Percentiles rank a stretch among this genome's conserved stretches.
These are phyloP conservation scores for Cichorium intybus DNA, from an alignment of 140 eudicot genomes.

Conservation along the genomic window DNA sequence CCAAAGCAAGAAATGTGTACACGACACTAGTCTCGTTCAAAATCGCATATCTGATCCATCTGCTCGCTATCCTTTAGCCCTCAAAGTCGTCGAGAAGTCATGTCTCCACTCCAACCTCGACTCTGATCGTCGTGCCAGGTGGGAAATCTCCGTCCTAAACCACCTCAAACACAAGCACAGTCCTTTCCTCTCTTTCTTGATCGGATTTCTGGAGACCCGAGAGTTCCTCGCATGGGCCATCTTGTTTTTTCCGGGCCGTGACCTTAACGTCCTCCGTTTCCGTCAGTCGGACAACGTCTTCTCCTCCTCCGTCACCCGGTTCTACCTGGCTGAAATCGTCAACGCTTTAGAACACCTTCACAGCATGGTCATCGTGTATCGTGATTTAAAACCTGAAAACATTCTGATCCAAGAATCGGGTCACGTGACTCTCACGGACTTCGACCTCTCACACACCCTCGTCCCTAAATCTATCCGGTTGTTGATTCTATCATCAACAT, in stretches of 20 bases:
- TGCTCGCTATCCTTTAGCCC: conserved; percentile 55
- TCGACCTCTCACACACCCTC: too few relatives aligned
- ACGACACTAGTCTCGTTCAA: too few relatives aligned
- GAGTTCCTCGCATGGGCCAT: conserved; percentile 60
- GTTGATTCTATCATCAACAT: too few relatives aligned
- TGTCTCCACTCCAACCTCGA: conserved; percentile 29
- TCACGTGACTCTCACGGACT: conserved; percentile 77
- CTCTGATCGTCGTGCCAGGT: conserved; percentile 68
- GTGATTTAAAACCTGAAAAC: conserved; percentile 78
- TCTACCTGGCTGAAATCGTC: conserved; percentile 65
- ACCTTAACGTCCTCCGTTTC: conserved; percentile 62
- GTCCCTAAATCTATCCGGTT: too few relatives aligned
- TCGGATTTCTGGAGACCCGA: conserved; percentile 42
- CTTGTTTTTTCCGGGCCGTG: conserved; percentile 74
- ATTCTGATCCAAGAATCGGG: conserved; percentile 61
- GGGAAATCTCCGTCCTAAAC: conserved; percentile 64
- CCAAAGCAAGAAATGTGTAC: too few relatives aligned
- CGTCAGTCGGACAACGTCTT: conserved; percentile 53
- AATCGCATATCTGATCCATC: conserved; percentile 34
- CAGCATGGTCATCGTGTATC: conserved; percentile 51
- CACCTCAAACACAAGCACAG: conserved; percentile 35
- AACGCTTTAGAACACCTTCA: conserved; percentile 60
- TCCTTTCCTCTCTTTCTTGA: conserved; percentile 58
- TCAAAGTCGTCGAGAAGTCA: conserved; percentile 68
- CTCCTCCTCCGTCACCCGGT: conserved; percentile 50